Percentiles rank a stretch among this genome's conserved stretches.
Evolutionary conservation across 2,329 filamentous ascomycete genomes (phyloP).

Genomic region (Akanthomyces muscarius): DNA sequence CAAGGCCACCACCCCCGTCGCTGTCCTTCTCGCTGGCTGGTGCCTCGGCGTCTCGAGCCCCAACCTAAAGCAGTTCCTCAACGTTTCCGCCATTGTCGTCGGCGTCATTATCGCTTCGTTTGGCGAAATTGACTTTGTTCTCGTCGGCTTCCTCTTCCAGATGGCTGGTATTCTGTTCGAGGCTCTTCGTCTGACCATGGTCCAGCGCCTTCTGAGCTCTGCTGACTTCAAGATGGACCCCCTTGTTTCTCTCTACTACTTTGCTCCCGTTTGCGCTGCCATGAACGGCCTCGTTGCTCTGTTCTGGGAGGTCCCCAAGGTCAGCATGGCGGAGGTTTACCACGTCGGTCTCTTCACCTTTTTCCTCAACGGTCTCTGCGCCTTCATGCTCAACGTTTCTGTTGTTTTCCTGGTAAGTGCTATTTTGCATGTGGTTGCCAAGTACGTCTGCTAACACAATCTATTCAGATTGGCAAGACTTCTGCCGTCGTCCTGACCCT

Average conservation of each 20-base stretch:
- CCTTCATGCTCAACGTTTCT: constrained; percentile 79
- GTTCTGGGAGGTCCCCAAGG: constrained; percentile 66
- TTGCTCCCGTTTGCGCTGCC: constrained; percentile 75
- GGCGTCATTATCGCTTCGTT: constrained; percentile 93
- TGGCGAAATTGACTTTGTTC: constrained; percentile 91
- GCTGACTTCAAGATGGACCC: constrained; percentile 91
- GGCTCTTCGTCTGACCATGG: constrained; percentile 77
- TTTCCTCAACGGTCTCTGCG: constrained; percentile 70
- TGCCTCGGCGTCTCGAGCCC: constrained; percentile 76
- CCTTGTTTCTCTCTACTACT: constrained; percentile 87
- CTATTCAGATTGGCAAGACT: constrained; percentile 81
- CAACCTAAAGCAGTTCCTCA: constrained; percentile 81
- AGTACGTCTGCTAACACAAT: constrained; percentile 60
- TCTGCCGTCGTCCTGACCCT: constrained; percentile 82
- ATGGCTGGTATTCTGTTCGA: constrained; percentile 75
- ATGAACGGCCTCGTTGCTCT: constrained; percentile 76
- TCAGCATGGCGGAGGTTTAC: constrained; percentile 67
- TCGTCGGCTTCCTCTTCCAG: constrained; percentile 76
- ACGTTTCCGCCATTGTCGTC: constrained; percentile 90
- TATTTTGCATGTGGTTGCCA: background rate
- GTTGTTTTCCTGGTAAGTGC: constrained; percentile 54
- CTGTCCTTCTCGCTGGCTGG: constrained; percentile 88
- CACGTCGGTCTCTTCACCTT: constrained; percentile 70
- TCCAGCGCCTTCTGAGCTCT: constrained; percentile 69
- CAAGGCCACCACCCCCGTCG: constrained; percentile 95